phyloP scores from a whole-genome alignment of 306 rosid species.

The Elaeagnus macrophylla region DNA sequence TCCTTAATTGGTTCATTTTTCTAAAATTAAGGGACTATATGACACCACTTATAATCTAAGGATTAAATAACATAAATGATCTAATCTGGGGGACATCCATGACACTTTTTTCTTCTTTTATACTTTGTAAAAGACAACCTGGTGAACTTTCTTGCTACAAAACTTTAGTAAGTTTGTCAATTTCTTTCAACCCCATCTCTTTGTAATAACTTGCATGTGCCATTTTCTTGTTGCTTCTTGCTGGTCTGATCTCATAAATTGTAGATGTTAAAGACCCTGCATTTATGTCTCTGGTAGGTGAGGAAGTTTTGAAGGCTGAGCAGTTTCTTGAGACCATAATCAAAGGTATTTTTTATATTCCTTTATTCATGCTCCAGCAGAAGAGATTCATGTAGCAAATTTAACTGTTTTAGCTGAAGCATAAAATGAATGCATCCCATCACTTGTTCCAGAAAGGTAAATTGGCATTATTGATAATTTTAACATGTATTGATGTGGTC shows the following conservation, averaged over 20 bases:
- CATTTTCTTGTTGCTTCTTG: not conserved
- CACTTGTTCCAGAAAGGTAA: not conserved
- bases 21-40: too few species aligned
- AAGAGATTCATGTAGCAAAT: not conserved
- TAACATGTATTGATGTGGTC: too few species aligned
- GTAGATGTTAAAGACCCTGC: slow-evolving; percentile 6
- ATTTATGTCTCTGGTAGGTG: slow-evolving; percentile 41
- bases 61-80: too few species aligned
- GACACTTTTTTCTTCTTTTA: not conserved
- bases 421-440: not conserved
- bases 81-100: too few species aligned
- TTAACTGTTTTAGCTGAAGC: not conserved
- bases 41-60: too few species aligned
- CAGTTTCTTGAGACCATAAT: slow-evolving; percentile 75
- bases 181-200: not conserved
- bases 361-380: slow-evolving; percentile 8
- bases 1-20: too few species aligned
- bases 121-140: not conserved
- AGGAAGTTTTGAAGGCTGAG: slow-evolving; percentile 65
- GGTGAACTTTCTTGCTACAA: not conserved
- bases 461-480: not conserved
- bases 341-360: slow-evolving; percentile 47
- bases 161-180: not conserved
- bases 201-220: not conserved
- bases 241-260: slow-evolving; percentile 11